Base-by-base conservation (phyloP, 306 rosid genomes). In the Medicago arabica region DNA sequence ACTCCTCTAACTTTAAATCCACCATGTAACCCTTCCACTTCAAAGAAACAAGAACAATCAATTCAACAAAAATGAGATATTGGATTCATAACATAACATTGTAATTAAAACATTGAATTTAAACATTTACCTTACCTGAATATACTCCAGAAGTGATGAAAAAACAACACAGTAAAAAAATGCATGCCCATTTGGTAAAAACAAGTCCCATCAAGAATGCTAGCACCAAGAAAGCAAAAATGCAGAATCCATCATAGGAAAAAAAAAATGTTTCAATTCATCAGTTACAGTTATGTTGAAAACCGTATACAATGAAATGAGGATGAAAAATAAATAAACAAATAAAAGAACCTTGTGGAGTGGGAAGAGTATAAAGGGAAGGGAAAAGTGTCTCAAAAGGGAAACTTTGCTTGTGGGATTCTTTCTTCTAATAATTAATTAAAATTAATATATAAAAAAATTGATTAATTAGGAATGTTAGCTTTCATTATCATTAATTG, bases 1-100 rank as follows among this genome's bases (percentile, higher is more conserved):
- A 94, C 96, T 70, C 93, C 96, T 84, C 88, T 90, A 43, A 88
- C 95, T 76, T 90, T 86, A 71, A 88, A 82, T 83, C 69, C 82
- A 66, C 85, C 89, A 79, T 34, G 86, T 25, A 94, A 82, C 55
- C 96, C 96, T 67, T 88, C 95, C 89, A 88, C 97, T 90, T 36
- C 61, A 85, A 76, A 21, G 11, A 69, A n/a, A 38, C 41, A 13
- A 44, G 25, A 46, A 10, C 31, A 64, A 28, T 6, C 18, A 43
- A 83, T 72, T 69, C 78, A 65, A 36, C 55, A 60, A 25, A 69
- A 70, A 28, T 39, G 23, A 58, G 49, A 81, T 23, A 38, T 7
- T 65, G 55, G 11, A 11, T 41, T 41, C 13, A 6, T 40, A 8
- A 40, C 44, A 41, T 41, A 41, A 41, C 58, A 51, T 16, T 51